Percentiles rank a stretch among this genome's conserved stretches.
These are phyloP conservation scores for Glaciozyma martinii DNA, from an alignment of 768 basidiomycete genomes.

Conservation along the genomic window DNA sequence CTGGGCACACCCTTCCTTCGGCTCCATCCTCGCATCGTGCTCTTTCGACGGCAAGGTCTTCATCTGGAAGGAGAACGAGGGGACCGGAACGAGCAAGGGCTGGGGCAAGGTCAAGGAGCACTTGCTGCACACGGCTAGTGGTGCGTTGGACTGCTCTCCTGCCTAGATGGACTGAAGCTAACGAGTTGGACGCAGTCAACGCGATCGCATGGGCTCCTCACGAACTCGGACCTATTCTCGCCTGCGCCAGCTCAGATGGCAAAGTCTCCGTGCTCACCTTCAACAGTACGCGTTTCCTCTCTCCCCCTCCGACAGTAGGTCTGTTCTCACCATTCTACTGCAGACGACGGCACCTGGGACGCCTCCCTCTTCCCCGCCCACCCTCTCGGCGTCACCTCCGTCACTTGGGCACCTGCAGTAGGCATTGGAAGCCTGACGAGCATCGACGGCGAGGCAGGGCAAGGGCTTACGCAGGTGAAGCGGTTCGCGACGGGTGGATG, in stretches of 20 bases:
- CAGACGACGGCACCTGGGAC: slow-evolving; percentile 94
- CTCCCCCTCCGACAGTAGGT: neutral
- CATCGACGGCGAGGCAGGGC: slow-evolving; percentile 41
- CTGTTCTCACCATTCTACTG: too few species aligned
- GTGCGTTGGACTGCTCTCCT: slow-evolving; percentile 44
- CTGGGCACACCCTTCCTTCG: slow-evolving; percentile 98
- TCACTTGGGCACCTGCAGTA: slow-evolving; percentile 92
- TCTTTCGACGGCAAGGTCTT: slow-evolving; percentile 97
- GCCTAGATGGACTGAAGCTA: neutral
- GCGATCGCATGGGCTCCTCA: slow-evolving; percentile 99
- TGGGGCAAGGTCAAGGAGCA: slow-evolving; percentile 98
- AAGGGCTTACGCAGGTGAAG: slow-evolving; percentile 55
- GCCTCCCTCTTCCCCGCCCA: slow-evolving; percentile 92
- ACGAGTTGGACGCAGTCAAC: slow-evolving; percentile 55
- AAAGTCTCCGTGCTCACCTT: slow-evolving; percentile 93
- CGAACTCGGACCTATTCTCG: slow-evolving; percentile 90
- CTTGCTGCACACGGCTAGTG: slow-evolving; percentile 83
- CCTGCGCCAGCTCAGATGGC: slow-evolving; percentile 93
- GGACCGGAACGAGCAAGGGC: slow-evolving; percentile 48
- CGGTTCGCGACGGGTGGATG: slow-evolving; percentile 93
- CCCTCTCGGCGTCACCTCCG: slow-evolving; percentile 90
- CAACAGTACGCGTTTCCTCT: slow-evolving; percentile 59
- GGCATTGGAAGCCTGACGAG: slow-evolving; percentile 75
- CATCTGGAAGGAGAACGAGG: slow-evolving; percentile 86
- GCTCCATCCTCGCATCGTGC: slow-evolving; percentile 92